phyloP scores from a whole-genome alignment of 306 rosid species.

The Potentilla sterilis region DNA sequence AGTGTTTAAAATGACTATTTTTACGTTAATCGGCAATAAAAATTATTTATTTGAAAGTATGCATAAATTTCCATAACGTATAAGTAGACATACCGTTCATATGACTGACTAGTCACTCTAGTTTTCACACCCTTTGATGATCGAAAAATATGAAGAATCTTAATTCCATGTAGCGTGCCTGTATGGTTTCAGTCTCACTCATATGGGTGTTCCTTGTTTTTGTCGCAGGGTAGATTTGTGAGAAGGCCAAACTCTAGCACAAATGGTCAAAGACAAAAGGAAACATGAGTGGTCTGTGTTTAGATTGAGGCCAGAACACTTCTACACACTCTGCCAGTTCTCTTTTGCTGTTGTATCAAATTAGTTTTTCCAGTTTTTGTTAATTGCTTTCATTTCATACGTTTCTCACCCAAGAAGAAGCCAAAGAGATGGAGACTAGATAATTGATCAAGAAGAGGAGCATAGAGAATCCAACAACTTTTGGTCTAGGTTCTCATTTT shows the following conservation, averaged over 20 bases:
- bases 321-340: neutral
- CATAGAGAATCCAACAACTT: slow-evolving; percentile 18
- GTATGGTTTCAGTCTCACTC: neutral
- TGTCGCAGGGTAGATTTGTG: slow-evolving; percentile 85
- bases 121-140: no score
- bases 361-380: neutral
- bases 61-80: no score
- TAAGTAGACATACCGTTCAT: no score
- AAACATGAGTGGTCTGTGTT: slow-evolving; percentile 18
- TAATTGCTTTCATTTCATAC: neutral
- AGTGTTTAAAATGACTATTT: no score
- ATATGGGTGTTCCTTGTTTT: slow-evolving; percentile 17
- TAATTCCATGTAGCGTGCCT: no score
- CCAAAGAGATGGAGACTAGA: slow-evolving; percentile 19
- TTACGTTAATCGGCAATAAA: no score
- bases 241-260: slow-evolving; percentile 62
- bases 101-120: no score
- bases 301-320: slow-evolving; percentile 11
- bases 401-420: slow-evolving; percentile 17
- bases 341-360: slow-evolving; percentile 9
- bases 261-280: slow-evolving; percentile 30
- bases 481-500: slow-evolving; percentile 14
- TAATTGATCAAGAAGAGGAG: slow-evolving; percentile 20
- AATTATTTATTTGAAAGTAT: no score
- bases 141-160: no score